Evolutionary conservation across 1,139 yeast species (phyloP), one percentile per base, ranked within the genome.

Genomic region (Suzukiozyma palmioleophila): DNA sequence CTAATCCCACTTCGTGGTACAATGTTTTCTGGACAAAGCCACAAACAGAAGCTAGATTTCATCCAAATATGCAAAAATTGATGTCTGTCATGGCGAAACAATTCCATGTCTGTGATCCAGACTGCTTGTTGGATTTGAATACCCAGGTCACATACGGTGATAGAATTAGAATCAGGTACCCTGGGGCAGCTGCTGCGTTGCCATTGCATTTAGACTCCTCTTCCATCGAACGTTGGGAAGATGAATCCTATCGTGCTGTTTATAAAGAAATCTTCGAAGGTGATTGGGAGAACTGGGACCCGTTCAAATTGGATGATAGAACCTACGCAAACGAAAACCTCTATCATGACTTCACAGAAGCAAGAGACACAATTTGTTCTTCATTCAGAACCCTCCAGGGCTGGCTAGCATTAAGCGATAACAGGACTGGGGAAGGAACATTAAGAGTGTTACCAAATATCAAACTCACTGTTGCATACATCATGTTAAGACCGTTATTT

Each of bases 311-410:
- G 26, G 64, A 62, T 16, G 62, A 61, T 34, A 56, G 77, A 32
- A 52, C 63, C 11, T 47, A 56, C 34, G 73, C 75, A 2, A 49
- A 53, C 11, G 55, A 57, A 42, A 66, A 67, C 40, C 48, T 66
- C 39, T 67, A 72, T 44, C 49, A 54, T 30, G 48, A 50, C 38
- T 40, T 45, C 11, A 51, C 45, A 1, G 53, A 56, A 27, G 46
- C 52, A 25, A 60, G 66, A 14, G 62, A 65, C 12, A 69, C 75
- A 35, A 38, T 40, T 22, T 45, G 48, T 21, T 62, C 66, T 10
- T 59, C 62, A 11, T 71, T 70, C 49, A 54, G 77, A 41, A 60
- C 73, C 24, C 66, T 72, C 40, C 79, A 74, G 53, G 79, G 77
- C 7, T 73, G 77, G 77, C 47, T 72, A 36, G 66, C 75, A 1